phyloP scores from a whole-genome alignment of 305 asterid genomes.

The Fraxinus platypoda region DNA sequence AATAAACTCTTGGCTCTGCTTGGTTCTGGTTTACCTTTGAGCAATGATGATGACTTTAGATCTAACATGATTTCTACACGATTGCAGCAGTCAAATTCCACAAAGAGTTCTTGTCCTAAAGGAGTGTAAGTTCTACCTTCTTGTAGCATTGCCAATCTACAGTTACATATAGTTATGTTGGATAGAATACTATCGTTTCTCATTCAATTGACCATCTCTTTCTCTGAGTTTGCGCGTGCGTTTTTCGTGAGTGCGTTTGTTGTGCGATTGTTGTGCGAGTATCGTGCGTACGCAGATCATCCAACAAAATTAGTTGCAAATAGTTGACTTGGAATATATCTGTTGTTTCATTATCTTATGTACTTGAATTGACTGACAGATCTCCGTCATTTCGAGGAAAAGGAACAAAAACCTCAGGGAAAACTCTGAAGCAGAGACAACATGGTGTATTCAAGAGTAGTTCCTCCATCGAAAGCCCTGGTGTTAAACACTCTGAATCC shows the following conservation, averaged over 20 bases:
- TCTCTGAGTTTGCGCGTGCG: background rate
- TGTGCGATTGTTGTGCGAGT: background rate
- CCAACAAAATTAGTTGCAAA: slow-evolving; percentile 31
- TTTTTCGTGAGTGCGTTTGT: background rate
- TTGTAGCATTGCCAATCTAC: background rate
- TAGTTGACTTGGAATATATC: slow-evolving; percentile 9
- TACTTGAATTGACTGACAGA: slow-evolving; percentile 48
- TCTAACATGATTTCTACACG: slow-evolving; percentile 30
- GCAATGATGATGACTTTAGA: slow-evolving; percentile 18
- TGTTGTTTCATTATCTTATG: slow-evolving; percentile 27
- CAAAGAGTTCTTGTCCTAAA: slow-evolving; percentile 45
- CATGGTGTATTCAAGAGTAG: slow-evolving; percentile 38
- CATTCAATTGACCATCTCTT: background rate
- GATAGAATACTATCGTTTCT: background rate
- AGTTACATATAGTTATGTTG: background rate
- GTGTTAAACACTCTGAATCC: slow-evolving; percentile 31
- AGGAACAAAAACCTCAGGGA: slow-evolving; percentile 77
- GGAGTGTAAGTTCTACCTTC: slow-evolving; percentile 57
- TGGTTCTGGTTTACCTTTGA: background rate
- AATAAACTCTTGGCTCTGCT: background rate
- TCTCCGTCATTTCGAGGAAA: slow-evolving; percentile 59
- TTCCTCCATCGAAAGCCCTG: slow-evolving; percentile 45
- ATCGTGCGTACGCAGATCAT: slow-evolving; percentile 43
- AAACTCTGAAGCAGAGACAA: slow-evolving; percentile 46
- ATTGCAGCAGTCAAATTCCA: slow-evolving; percentile 61